A percentile compares a stretch with the other conserved stretches of the same genome.
Conservation (phyloP, 2,329 filamentous ascomycete species). For the Plectosphaerella plurivora region DNA sequence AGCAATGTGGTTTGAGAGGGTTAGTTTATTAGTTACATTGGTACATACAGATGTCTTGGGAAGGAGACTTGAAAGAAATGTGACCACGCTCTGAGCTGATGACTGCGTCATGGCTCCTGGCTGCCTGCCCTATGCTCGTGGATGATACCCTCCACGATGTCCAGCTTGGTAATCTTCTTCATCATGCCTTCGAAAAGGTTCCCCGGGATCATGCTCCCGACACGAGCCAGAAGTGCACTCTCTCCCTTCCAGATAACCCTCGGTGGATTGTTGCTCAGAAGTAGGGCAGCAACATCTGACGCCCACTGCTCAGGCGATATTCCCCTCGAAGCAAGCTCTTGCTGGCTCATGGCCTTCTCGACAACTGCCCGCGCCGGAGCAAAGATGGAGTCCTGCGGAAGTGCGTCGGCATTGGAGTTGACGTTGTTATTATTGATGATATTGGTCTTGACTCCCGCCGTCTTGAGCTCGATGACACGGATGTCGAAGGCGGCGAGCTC, state of each 20-base stretch:
- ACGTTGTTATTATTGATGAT: constrained; percentile 9
- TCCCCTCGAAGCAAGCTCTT: constrained; percentile 5
- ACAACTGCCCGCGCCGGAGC: constrained; percentile 13
- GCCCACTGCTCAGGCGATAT: constrained; percentile 16
- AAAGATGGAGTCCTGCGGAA: constrained; percentile 20
- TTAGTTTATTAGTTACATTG: too few relatives aligned
- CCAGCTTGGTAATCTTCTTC: constrained; percentile 17
- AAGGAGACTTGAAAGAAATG: too few relatives aligned
- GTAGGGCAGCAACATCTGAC: constrained; percentile 9
- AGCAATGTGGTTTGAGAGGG: not conserved
- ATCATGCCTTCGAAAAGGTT: constrained; percentile 12
- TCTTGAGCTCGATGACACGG: constrained; percentile 17
- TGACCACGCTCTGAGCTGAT: too few relatives aligned
- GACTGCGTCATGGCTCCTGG: too few relatives aligned
- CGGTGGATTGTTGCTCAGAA: constrained; percentile 13
- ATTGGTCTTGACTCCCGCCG: constrained; percentile 7
- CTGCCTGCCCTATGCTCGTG: too few relatives aligned
- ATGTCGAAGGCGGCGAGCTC: constrained; percentile 21
- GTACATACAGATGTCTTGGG: too few relatives aligned
- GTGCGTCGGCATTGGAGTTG: constrained; percentile 1
- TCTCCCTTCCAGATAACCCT: constrained; percentile 17
- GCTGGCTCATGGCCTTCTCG: constrained; percentile 16
- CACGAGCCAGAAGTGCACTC: constrained; percentile 9
- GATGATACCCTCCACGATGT: constrained; percentile 14
- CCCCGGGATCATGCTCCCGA: constrained; percentile 12